phyloP scores from a whole-genome alignment of 2,329 filamentous ascomycete genomes.

The Cylindrodendrum hubeiense region DNA sequence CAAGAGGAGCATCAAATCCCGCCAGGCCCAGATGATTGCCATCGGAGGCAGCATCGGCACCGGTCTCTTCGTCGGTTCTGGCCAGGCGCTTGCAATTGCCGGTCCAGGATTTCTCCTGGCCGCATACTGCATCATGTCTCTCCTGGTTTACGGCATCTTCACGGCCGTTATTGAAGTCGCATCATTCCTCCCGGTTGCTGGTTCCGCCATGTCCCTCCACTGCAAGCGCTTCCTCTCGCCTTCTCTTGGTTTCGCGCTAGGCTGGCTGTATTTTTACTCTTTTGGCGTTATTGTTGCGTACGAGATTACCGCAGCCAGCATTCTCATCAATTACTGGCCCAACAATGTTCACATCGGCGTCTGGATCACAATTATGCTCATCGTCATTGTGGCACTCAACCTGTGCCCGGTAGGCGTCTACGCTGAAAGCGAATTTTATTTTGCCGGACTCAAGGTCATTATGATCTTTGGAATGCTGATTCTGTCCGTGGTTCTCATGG shows the following conservation, averaged over 20 bases:
- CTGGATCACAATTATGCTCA: conserved; percentile 35
- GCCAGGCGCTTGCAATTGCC: conserved; percentile 31
- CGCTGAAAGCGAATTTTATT: conserved; percentile 64
- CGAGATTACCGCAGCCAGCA: conserved; percentile 32
- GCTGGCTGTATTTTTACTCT: conserved; percentile 59
- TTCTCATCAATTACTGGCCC: conserved; percentile 39
- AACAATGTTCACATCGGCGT: conserved; percentile 31
- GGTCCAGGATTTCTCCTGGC: conserved; percentile 57
- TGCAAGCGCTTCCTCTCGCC: conserved; percentile 44
- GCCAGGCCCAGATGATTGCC: conserved; percentile 37
- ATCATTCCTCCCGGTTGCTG: conserved; percentile 41
- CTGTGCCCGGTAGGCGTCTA: conserved; percentile 56
- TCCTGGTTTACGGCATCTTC: conserved; percentile 69
- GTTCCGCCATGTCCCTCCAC: conserved; percentile 41
- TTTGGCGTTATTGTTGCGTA: conserved; percentile 26
- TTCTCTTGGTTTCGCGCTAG: conserved; percentile 52
- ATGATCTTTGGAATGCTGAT: conserved; percentile 63
- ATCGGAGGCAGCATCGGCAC: conserved; percentile 26
- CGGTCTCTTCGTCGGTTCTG: conserved; percentile 11
- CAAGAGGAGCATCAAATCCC: not conserved
- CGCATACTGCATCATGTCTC: conserved; percentile 62
- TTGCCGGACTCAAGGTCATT: conserved; percentile 61
- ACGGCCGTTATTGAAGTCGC: conserved; percentile 51
- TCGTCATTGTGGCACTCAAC: conserved; percentile 33
- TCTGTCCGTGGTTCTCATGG: conserved; percentile 58